Base-by-base conservation (phyloP, 2,329 filamentous ascomycete genomes). In the Pseudogymnoascus sp. region DNA sequence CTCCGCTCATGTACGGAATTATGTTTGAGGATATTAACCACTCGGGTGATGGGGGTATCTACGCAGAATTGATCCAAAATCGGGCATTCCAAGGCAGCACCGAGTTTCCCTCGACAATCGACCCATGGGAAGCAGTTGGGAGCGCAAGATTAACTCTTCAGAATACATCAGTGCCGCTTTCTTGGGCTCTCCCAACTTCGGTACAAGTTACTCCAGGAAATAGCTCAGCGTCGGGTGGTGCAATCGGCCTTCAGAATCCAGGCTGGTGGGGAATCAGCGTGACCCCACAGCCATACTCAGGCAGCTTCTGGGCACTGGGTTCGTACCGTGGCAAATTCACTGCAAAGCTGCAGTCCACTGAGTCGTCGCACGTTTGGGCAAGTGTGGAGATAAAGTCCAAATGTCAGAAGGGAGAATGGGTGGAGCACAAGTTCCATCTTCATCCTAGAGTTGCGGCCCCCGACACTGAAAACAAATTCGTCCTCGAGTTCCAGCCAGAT, bases 11-110 rank as follows among this genome's bases (percentile, higher is more conserved):
- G 59, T 72, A 72, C 59, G 69, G 69, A 16, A 60, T 70, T 8
- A 72, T 72, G 69, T 71, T 71, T 45, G 70, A 72, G 59, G 70
- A 72, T 37, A 72, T 71, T 38, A 71, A 67, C 21, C 66, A 71
- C 58, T 71, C 69, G 11, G 70, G 70, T 4, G 70, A 72, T 61
- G 69, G 70, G 12, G 70, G 69, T 6, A 69, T 71, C 26, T 90
- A 91, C 70, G 87, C 84, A 59, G 87, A 91, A 69, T 73, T 91
- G 62, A 82, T 91, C 63, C 81, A 80, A 60, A 91, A 91, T 73
- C 81, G 86, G 59, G 88, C 86, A 10, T 90, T 91, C 69, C 88
- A 91, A 72, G 72, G 74, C 19, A 67, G 69, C 14, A 59, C 61
- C 14, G 65, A 11, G 72, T 84, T 29, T 74, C 79, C 37, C 72